These are phyloP conservation scores for Flaveria linearis DNA, from an alignment of 129 eudicot species.

Conservation along the genomic window DNA sequence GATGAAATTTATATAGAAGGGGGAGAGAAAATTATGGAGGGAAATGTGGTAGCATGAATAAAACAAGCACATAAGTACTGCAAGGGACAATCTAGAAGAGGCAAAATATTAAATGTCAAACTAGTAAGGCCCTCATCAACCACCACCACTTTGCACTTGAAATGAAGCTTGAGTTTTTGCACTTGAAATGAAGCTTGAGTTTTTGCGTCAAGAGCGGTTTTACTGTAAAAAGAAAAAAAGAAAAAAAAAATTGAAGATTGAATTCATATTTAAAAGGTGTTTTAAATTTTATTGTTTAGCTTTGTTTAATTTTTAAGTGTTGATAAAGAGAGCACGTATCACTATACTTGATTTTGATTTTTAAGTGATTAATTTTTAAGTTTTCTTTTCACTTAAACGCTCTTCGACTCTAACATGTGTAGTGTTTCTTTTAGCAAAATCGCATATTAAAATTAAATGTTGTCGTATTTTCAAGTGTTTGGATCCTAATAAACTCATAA, in stretches of 20 bases:
- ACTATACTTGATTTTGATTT: too few species aligned
- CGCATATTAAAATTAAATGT: not conserved
- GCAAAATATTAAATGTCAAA: constrained; percentile 52
- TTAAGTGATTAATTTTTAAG: too few species aligned
- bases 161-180: constrained; percentile 48
- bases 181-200: constrained; percentile 54
- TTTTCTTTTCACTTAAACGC: too few species aligned
- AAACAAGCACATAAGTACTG: constrained; percentile 27
- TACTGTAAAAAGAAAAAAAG: constrained; percentile 30
- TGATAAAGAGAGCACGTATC: too few species aligned
- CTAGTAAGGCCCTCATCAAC: constrained; percentile 44
- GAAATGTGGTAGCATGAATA: constrained; percentile 32
- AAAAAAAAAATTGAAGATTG: not conserved
- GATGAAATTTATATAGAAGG: constrained; percentile 52
- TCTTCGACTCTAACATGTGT: too few species aligned
- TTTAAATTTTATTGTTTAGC: too few species aligned
- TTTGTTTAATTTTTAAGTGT: too few species aligned
- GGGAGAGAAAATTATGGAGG: constrained; percentile 4
- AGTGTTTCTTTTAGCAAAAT: not conserved
- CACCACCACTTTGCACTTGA: constrained; percentile 59
- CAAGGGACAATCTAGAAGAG: constrained; percentile 60
- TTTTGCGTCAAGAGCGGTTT: constrained; percentile 26
- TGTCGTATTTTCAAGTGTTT: constrained; percentile 17
- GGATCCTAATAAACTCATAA: constrained; percentile 11
- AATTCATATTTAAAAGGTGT: not conserved